These are phyloP conservation scores for Tetratostichococcus sp. DNA, from an alignment of 139 green algal species.

Conservation along the genomic window DNA sequence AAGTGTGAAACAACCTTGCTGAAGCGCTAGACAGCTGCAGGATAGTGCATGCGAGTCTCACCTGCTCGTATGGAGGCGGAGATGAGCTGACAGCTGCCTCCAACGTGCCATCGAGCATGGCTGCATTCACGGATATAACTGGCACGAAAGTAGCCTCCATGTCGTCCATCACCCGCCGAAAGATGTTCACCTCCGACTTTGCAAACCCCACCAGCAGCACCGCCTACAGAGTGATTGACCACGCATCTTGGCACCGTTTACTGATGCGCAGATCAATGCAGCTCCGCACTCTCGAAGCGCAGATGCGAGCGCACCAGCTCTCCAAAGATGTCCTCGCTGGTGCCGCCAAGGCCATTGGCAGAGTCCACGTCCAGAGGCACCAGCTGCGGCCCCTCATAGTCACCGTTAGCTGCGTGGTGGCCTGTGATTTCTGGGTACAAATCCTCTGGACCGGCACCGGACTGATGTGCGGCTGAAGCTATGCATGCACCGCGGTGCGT, in stretches of 20 bases:
- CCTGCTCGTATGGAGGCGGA: neutral
- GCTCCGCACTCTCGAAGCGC: too few species aligned
- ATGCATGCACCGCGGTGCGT: too few species aligned
- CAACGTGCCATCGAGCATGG: constrained; percentile 1
- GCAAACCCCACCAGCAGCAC: constrained; percentile 8
- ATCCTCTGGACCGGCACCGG: neutral
- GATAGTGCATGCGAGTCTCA: neutral
- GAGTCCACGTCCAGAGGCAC: constrained; percentile 1
- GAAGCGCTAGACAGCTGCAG: too few species aligned
- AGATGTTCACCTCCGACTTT: neutral
- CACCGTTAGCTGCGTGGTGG: neutral
- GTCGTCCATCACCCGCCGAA: neutral
- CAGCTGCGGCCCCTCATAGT: constrained; percentile 4
- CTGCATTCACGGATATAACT: neutral
- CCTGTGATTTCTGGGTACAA: neutral
- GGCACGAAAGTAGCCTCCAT: neutral
- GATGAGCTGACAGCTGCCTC: neutral
- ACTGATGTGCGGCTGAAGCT: neutral
- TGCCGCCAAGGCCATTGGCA: constrained; percentile 2
- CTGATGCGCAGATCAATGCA: neutral
- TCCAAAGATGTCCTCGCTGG: constrained; percentile 6
- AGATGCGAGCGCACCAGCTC: neutral
- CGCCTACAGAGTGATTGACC: neutral
- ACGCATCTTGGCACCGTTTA: too few species aligned
- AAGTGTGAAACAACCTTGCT: too few species aligned